Conservation (phyloP, 2,329 filamentous ascomycete genomes). For the Emergomyces orientalis region DNA sequence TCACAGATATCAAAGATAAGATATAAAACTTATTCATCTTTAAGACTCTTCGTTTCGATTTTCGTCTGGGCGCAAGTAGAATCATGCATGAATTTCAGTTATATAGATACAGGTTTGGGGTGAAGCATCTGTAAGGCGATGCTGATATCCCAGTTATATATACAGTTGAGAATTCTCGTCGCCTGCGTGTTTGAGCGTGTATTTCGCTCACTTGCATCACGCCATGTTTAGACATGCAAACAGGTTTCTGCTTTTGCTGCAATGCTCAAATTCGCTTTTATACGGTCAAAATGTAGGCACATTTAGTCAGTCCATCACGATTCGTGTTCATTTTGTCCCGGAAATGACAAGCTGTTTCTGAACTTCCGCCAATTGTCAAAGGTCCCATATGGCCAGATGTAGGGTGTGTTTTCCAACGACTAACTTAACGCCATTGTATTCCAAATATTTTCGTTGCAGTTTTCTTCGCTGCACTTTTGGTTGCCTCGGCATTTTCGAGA, state of each 20-base stretch:
- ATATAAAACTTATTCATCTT: constrained; percentile 1
- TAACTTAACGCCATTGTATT: constrained; percentile 36
- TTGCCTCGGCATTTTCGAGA: constrained; percentile 38
- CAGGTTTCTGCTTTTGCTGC: not conserved
- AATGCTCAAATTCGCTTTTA: not conserved
- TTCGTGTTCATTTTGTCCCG: not conserved
- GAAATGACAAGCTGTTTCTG: not conserved
- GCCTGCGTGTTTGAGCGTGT: not conserved
- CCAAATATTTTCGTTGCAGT: constrained; percentile 43
- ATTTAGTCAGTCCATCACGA: not conserved
- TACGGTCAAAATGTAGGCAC: not conserved
- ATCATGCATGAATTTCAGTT: not conserved
- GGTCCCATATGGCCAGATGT: not conserved
- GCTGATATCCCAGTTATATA: not conserved
- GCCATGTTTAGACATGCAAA: too few relatives aligned
- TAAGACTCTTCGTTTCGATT: not conserved
- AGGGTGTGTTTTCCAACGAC: not conserved
- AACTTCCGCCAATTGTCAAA: not conserved
- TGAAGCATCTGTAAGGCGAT: not conserved
- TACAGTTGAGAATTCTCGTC: not conserved
- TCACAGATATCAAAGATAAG: constrained; percentile 18
- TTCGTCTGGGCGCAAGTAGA: not conserved
- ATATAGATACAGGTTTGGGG: constrained; percentile 2
- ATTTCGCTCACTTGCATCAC: not conserved
- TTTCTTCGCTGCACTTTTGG: constrained; percentile 28